Evolutionary conservation across 768 basidiomycete genomes (phyloP), one percentile per base, ranked within the genome.

Genomic region (Cyclocybe aegerita): DNA sequence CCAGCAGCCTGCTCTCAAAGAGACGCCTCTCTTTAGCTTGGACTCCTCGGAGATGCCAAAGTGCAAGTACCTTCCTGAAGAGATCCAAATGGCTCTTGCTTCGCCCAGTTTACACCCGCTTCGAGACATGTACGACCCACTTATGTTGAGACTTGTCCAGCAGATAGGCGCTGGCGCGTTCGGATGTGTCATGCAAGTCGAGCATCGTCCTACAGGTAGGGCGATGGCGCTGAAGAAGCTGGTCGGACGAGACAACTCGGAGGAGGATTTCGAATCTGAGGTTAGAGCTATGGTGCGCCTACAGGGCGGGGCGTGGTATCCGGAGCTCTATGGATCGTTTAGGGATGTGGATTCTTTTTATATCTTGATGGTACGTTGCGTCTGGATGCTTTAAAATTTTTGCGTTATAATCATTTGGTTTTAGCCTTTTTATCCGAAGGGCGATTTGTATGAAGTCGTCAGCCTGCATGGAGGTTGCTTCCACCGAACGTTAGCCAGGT

Each of bases 181-280:
- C 37, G 59, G 59, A 1, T 31, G 14, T 9, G 50, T 60, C 16
- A 44, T 31, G 17, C 53, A 52, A 7, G 53, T 60, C 12, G 50
- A 60, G 35, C 41, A 60, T 17, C 29, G 51, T 23, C 55, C 55
- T 10, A 55, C 59, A 4, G 59, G 56, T 7, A 54, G 53, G 43
- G 45, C 50, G 46, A 57, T 60, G 59, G 59, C 59, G 30, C 31
- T 57, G 46, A 60, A 60, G 51, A 45, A 14, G 1, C 30, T 60
- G 9, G 3, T 52, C 10, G 40, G 36, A 6, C 46, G 12, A 10
- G 12, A 48, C 9, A 57, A 53, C 29, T 38, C 40, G 4, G 14
- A 32, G 32, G 49, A 49, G 3, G 56, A 55, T 0, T 39, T 55
- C 8, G 39, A 46, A 41, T 30, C 46, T 9, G 60, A 61, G 45